Evolutionary conservation across 1,139 yeast genomes (phyloP), one percentile per base, ranked within the genome.

Genomic region (Suhomyces choctaworum): DNA sequence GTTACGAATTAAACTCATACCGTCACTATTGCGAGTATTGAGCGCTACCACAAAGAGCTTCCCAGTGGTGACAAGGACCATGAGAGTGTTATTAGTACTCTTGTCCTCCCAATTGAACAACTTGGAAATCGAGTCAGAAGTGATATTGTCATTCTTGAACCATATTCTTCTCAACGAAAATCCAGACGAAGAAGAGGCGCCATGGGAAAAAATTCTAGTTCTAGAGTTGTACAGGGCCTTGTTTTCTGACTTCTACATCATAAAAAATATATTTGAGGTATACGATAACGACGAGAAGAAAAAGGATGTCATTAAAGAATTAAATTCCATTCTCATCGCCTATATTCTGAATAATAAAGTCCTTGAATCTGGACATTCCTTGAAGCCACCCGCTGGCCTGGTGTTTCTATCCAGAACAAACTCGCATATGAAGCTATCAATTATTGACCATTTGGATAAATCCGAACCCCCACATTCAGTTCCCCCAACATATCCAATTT

Each of bases 391-490:
- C 2, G 16, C 56, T 50, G 14, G 40, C 13, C 34, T 38, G 9
- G 32, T 41, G 3, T 51, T 50, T 24, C 42, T 65, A 29, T 59
- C 69, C 1, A 57, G 51, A 33, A 40, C 53, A 8, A 41, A 42
- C 16, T 63, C 73, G 1, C 42, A 51, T 1, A 62, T 78, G 36
- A 77, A 80, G 45, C 66, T 80, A 0, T 67, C 81, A 5, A 73
- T 80, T 38, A 66, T 89, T 29, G 96, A 89, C 40, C 75, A 82
- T 39, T 65, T 90, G 21, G 97, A 90, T 50, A 89, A 88, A 49
- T 49, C 66, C 0, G 94, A 84, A 22, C 81, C 95, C 0, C 75
- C 75, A 3, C 80, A 86, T 0, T 52, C 61, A 1, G 66, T 80
- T 3, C 87, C 94, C 1, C 65, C 66, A 2, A 73, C 83, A 0